Conservation (phyloP, 2,329 filamentous ascomycete species). For the Beauveria sp. region DNA sequence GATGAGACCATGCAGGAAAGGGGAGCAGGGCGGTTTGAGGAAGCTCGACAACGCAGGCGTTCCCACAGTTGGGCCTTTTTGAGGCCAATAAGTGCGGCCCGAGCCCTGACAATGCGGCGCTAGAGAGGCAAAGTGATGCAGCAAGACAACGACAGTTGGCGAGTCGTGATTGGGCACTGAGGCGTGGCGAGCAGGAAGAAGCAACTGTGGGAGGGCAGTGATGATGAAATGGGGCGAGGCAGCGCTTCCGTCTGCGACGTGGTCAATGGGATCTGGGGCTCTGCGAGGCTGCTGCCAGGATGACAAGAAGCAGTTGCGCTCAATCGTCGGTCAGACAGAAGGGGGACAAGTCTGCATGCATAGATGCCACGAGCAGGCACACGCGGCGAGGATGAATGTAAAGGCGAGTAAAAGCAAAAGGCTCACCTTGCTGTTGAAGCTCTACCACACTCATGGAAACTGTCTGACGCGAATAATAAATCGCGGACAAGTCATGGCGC, state of each 20-base stretch:
- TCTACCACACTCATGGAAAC: slow-evolving; percentile 8
- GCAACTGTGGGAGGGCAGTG: not conserved
- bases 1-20: slow-evolving; percentile 19
- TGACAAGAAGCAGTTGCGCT: not conserved
- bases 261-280: not conserved
- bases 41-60: not conserved
- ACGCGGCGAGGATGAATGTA: not conserved
- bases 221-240: not conserved
- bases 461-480: not conserved
- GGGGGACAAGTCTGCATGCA: not conserved
- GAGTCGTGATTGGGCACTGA: slow-evolving; percentile 25
- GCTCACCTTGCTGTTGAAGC: slow-evolving; percentile 7
- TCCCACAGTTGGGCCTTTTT: slow-evolving; percentile 9
- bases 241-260: not conserved
- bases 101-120: slow-evolving; percentile 11
- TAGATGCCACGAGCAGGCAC: not conserved
- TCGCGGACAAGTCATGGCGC: slow-evolving; percentile 4
- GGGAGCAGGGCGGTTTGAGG: slow-evolving; percentile 12
- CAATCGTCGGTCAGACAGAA: not conserved
- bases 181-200: not conserved
- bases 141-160: slow-evolving; percentile 26
- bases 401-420: not conserved
- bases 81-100: slow-evolving; percentile 9
- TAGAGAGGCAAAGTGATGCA: slow-evolving; percentile 10
- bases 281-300: not conserved